Evolutionary conservation across 1,284 basidiomycete species (phyloP).

Genomic region (Microstroma glucosiphilum): DNA sequence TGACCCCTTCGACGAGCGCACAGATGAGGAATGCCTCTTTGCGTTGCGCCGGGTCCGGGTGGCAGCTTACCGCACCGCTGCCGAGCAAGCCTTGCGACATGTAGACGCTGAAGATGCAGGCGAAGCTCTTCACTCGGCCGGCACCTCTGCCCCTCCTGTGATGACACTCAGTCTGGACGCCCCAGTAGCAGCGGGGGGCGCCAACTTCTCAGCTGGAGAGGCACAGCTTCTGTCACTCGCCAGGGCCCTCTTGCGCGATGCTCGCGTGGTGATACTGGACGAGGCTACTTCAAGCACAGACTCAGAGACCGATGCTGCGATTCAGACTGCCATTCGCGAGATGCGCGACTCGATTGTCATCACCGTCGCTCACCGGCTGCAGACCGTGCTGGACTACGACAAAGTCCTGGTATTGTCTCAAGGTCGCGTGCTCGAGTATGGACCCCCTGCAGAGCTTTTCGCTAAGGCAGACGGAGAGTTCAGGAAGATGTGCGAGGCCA

Average conservation of each 20-base stretch:
- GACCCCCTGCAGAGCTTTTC: conserved; percentile 59
- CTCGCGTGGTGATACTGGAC: conserved; percentile 72
- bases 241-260: conserved; percentile 64
- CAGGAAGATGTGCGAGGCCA: background rate
- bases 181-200: conserved; percentile 69
- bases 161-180: conserved; percentile 56
- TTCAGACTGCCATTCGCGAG: conserved; percentile 22
- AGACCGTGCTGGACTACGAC: conserved; percentile 58
- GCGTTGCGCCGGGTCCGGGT: conserved; percentile 55
- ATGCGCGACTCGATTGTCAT: conserved; percentile 51
- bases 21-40: conserved; percentile 69
- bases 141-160: background rate
- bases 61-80: conserved; percentile 6
- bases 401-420: conserved; percentile 61
- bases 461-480: conserved; percentile 7
- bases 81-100: background rate
- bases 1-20: conserved; percentile 78
- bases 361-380: conserved; percentile 32
- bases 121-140: background rate
- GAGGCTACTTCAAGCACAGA: conserved; percentile 68
- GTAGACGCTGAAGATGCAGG: background rate
- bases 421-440: conserved; percentile 60
- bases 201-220: conserved; percentile 79
- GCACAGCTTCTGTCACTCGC: conserved; percentile 74
- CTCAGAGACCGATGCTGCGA: conserved; percentile 22